These are phyloP conservation scores for Cinnamomum micranthum DNA, from an alignment of 164 flowering plant genomes.

Conservation along the genomic window DNA sequence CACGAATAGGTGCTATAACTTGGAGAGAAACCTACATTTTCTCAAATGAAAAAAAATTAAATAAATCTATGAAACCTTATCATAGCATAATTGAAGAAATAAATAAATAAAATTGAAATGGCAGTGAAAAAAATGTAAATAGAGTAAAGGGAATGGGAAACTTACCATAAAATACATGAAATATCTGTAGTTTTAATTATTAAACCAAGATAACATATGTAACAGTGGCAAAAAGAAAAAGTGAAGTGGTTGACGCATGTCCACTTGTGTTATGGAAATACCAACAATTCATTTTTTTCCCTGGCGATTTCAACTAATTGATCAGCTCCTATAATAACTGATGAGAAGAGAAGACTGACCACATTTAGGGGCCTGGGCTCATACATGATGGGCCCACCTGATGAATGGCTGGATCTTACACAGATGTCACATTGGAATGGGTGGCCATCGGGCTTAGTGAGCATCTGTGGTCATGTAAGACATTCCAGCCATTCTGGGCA, in stretches of 20 bases:
- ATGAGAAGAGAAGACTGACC: background rate
- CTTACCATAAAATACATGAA: no score
- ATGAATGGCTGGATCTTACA: background rate
- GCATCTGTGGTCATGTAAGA: background rate
- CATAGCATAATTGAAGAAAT: background rate
- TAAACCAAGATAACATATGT: background rate
- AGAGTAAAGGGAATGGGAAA: background rate
- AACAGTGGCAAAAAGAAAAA: background rate
- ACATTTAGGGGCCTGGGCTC: background rate
- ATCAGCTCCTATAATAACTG: no score
- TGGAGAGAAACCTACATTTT: conserved; percentile 58
- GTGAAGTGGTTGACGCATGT: background rate
- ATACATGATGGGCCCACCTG: background rate
- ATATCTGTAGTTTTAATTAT: no score
- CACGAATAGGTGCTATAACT: conserved; percentile 70
- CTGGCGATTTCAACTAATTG: background rate
- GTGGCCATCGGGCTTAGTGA: background rate
- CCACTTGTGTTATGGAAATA: background rate
- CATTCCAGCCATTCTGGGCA: background rate
- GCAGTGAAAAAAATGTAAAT: background rate
- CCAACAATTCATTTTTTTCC: background rate
- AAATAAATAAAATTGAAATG: background rate
- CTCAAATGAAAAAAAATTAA: background rate
- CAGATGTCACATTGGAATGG: no score
- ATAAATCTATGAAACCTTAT: background rate